Conservation (phyloP, 805 yeast genomes). For the Monosporozyma aquatica region DNA sequence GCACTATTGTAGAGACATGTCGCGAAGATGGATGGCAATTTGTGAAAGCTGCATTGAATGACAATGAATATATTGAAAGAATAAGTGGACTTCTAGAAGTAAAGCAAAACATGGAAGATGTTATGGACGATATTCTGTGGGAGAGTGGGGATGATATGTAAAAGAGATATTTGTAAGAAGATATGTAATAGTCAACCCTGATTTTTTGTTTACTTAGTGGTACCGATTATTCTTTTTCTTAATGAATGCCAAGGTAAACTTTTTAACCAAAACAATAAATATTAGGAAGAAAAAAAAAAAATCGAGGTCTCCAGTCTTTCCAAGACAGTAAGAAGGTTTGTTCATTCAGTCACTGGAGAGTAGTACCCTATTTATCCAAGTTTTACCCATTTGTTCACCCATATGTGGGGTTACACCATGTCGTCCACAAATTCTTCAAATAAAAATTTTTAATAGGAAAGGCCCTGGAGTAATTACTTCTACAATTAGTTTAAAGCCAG, state of each 20-base stretch:
- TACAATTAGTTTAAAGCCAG: too few species aligned
- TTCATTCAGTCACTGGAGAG: too few species aligned
- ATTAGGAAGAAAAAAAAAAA: not conserved
- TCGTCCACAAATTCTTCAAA: too few species aligned
- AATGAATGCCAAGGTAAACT: not conserved
- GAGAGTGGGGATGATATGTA: constrained; percentile 19
- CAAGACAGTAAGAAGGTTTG: too few species aligned
- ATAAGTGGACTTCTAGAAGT: constrained; percentile 71
- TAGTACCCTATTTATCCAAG: too few species aligned
- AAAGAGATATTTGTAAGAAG: too few species aligned
- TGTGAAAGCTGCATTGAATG: constrained; percentile 59
- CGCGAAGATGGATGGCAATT: constrained; percentile 65
- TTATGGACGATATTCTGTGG: constrained; percentile 24
- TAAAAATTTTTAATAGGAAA: too few species aligned
- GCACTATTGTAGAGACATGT: constrained; percentile 45
- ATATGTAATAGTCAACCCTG: too few species aligned
- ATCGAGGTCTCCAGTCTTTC: too few species aligned
- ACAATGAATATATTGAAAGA: constrained; percentile 59
- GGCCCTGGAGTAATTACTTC: too few species aligned
- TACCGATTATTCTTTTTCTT: not conserved
- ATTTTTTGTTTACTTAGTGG: not conserved
- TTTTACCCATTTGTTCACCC: too few species aligned
- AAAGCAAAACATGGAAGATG: constrained; percentile 45
- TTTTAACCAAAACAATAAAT: not conserved
- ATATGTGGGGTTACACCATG: too few species aligned